Conservation (phyloP, 305 asterid genomes). For the Salvia sclarea region DNA sequence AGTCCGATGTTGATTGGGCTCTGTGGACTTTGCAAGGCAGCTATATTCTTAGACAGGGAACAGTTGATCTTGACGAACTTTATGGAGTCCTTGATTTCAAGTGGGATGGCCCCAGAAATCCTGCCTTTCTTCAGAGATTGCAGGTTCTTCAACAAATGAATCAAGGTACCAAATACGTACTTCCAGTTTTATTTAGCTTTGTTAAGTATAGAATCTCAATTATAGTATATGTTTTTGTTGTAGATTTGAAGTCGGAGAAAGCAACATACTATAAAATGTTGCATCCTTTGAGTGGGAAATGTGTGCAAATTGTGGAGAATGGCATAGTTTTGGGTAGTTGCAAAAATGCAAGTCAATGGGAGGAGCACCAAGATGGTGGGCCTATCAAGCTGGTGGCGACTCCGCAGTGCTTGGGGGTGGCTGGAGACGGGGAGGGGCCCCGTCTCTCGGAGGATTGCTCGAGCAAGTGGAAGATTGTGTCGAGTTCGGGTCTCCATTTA, state of each 20-base stretch:
- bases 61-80: constrained; percentile 36
- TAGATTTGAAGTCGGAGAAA: constrained; percentile 37
- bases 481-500: constrained; percentile 54
- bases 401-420: constrained; percentile 38
- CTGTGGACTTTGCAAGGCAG: constrained; percentile 68
- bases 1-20: constrained; percentile 62
- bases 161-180: constrained; percentile 7
- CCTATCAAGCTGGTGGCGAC: constrained; percentile 38
- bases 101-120: constrained; percentile 50
- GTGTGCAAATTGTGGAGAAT: constrained; percentile 32
- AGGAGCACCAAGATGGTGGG: constrained; percentile 35
- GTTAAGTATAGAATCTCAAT: no score
- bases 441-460: constrained; percentile 39
- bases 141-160: constrained; percentile 39
- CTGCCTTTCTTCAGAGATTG: constrained; percentile 37
- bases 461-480: constrained; percentile 47
- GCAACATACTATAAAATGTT: constrained; percentile 39
- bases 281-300: constrained; percentile 59
- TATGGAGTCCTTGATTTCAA: constrained; percentile 52
- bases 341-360: constrained; percentile 40
- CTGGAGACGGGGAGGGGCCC: constrained; percentile 37
- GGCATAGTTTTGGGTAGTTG: constrained; percentile 32
- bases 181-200: no score
- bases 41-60: constrained; percentile 46
- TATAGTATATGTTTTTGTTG: neutral